Base-by-base conservation (phyloP, 768 basidiomycete genomes). In the Favolaschia claudopus region DNA sequence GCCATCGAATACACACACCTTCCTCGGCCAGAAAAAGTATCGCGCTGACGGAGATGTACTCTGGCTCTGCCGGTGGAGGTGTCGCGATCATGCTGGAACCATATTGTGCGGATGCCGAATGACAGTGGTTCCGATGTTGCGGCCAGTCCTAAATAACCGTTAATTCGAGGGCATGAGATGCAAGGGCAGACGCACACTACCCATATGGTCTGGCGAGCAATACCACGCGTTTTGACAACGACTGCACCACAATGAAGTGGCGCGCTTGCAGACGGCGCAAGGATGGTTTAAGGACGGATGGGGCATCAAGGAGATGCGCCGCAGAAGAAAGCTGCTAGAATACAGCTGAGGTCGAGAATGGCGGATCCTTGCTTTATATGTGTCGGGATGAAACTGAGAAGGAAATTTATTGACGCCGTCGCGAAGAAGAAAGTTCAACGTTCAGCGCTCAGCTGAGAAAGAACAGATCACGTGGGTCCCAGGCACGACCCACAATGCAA, bases 201-300 rank as follows among this genome's bases (percentile, higher is more conserved):
- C 82, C 27, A 92, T 83, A 68, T 94, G 93, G 48, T 92, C 89
- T 29, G 90, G 81, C 12, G 85, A 79, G 75, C 92, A 94, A 67
- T 94, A 94, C 89, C 89, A 95, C 1, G 87, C 82, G 44, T 76
- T 81, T 66, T 93, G 89, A 73, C 93, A 95, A 46, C 93, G 91
- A 64, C 89, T 88, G 71, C 93, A 95, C 91, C 92, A 93, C 85
- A 91, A 88, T 6, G 89, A 86, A 10, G 93, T 95, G 36, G 89
- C 76, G 39, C 80, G 79, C 69, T 81, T 82, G 76, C 93, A 95
- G 17, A 92, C 75, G 4, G 81, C 83, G 75, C 93, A 95, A 17
- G 89, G 90, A 63, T 90, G 86, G 70, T 88, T 86, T 63, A 85
- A 70, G 38, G 87, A 74, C 61, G 79, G 75, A 32, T 81, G 66